These are phyloP conservation scores for Ogataea sp. DNA, from an alignment of 805 yeast genomes.

Conservation along the genomic window DNA sequence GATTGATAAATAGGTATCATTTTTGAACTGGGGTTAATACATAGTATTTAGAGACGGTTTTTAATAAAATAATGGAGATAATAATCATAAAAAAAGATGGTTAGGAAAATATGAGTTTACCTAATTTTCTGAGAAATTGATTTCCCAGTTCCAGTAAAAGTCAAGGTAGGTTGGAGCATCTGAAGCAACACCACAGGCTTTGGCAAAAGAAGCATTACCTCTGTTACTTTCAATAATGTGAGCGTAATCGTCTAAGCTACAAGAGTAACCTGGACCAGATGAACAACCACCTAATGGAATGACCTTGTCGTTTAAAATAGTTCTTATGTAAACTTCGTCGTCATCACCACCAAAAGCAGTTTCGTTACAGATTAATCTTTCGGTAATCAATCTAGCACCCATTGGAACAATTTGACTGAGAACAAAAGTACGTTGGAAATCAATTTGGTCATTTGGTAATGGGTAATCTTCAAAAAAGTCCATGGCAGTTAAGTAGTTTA, in stretches of 20 bases:
- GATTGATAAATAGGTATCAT: neutral
- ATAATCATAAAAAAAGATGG: neutral
- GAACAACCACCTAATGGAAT: constrained; percentile 40
- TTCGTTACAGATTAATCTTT: constrained; percentile 35
- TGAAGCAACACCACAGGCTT: constrained; percentile 11
- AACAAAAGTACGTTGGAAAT: constrained; percentile 34
- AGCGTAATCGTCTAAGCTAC: constrained; percentile 28
- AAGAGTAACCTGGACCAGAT: constrained; percentile 47
- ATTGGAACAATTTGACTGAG: constrained; percentile 43
- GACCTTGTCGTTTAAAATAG: constrained; percentile 45
- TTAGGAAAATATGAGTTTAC: neutral
- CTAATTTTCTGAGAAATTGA: neutral
- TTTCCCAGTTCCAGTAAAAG: constrained; percentile 21
- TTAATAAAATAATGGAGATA: too few relatives aligned
- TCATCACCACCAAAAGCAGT: constrained; percentile 2
- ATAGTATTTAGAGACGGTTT: too few relatives aligned
- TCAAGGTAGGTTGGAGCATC: constrained; percentile 11
- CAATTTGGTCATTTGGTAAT: constrained; percentile 37
- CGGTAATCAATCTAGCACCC: constrained; percentile 48
- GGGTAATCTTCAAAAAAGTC: constrained; percentile 41
- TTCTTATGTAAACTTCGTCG: constrained; percentile 33
- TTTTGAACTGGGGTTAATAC: too few relatives aligned
- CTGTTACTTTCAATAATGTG: constrained; percentile 12
- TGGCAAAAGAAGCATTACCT: constrained; percentile 3
- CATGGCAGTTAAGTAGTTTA: constrained; percentile 54